These are phyloP conservation scores for Metschnikowia continentalis DNA, from an alignment of 805 yeast species.

Conservation along the genomic window DNA sequence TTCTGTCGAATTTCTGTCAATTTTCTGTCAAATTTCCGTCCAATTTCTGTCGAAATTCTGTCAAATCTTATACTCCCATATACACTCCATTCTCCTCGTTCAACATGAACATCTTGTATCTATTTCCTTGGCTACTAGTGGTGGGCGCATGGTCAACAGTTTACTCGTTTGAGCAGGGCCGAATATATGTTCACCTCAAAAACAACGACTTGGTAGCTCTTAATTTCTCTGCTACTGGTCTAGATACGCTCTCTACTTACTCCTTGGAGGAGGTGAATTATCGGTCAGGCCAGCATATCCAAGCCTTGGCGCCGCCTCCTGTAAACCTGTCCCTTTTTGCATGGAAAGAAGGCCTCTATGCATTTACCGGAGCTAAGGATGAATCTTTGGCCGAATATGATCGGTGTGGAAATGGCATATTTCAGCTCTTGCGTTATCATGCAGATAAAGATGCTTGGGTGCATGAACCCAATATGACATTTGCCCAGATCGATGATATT, in stretches of 20 bases:
- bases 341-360: constrained; percentile 27
- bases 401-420: constrained; percentile 26
- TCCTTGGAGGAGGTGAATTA: constrained; percentile 15
- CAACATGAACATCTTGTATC: background rate
- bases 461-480: constrained; percentile 15
- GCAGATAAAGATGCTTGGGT: constrained; percentile 20
- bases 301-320: constrained; percentile 29
- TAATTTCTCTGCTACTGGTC: constrained; percentile 34
- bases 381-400: constrained; percentile 7
- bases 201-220: constrained; percentile 35
- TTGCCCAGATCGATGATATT: constrained; percentile 23
- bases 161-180: constrained; percentile 32
- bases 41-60: background rate
- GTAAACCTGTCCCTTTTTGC: constrained; percentile 29
- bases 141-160: constrained; percentile 30
- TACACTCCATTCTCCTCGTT: too few relatives aligned
- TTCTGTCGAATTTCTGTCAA: background rate
- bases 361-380: constrained; percentile 17
- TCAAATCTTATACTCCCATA: background rate
- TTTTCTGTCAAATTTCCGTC: background rate
- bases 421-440: constrained; percentile 23
- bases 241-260: constrained; percentile 12
- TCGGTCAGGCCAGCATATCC: constrained; percentile 20
- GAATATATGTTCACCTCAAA: constrained; percentile 31
- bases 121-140: constrained; percentile 2